These are phyloP conservation scores for Rhodotorula sp. DNA, from an alignment of 1,284 basidiomycete species.

Conservation along the genomic window DNA sequence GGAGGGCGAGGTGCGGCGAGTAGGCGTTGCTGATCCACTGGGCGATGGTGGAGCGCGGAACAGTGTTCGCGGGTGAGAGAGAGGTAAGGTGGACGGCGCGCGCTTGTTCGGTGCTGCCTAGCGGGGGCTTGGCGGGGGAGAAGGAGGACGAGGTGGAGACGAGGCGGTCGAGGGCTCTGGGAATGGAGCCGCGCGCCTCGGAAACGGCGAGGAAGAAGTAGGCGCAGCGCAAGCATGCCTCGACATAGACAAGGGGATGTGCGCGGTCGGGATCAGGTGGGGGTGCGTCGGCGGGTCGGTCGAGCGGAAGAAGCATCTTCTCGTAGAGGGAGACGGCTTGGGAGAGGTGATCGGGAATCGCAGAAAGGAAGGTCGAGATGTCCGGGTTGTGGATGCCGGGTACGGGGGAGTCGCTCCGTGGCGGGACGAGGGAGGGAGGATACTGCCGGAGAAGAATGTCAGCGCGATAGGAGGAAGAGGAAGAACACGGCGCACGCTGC, in stretches of 20 bases:
- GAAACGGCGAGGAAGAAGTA: slow-evolving; percentile 38
- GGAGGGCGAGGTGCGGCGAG: slow-evolving; percentile 42
- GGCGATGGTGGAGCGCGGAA: slow-evolving; percentile 38
- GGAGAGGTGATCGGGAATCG: slow-evolving; percentile 44
- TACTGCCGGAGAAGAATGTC: neutral
- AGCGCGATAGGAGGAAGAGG: neutral
- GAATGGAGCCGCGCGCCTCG: slow-evolving; percentile 31
- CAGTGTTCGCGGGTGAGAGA: slow-evolving; percentile 35
- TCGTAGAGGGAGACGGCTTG: slow-evolving; percentile 39
- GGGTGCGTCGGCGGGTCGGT: neutral
- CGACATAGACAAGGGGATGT: slow-evolving; percentile 44
- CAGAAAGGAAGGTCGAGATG: slow-evolving; percentile 38
- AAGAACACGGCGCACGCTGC: neutral
- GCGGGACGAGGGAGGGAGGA: slow-evolving; percentile 8
- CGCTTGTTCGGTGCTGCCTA: slow-evolving; percentile 3
- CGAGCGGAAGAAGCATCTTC: slow-evolving; percentile 39
- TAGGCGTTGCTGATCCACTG: slow-evolving; percentile 33
- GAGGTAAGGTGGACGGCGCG: slow-evolving; percentile 15
- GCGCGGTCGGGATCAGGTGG: slow-evolving; percentile 37
- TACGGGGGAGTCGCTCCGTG: slow-evolving; percentile 17
- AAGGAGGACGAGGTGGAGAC: neutral
- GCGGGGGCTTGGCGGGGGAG: neutral
- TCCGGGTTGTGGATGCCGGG: slow-evolving; percentile 6
- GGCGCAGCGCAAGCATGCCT: slow-evolving; percentile 42
- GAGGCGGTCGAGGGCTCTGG: slow-evolving; percentile 28